phyloP scores from a whole-genome alignment of 495 filamentous ascomycete species.

The Tuber brumale region DNA sequence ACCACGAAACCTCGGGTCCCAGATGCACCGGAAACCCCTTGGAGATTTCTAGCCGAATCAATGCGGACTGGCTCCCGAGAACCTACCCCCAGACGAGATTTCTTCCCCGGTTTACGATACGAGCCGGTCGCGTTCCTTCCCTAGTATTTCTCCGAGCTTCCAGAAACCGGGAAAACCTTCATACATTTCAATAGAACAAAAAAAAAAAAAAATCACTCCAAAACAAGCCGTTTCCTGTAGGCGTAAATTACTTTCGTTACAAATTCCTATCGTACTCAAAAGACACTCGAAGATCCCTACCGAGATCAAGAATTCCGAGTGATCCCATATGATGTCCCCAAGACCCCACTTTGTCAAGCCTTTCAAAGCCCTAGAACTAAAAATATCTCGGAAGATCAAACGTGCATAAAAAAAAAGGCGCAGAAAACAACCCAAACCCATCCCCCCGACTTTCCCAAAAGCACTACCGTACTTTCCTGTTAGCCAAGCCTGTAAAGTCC shows the following conservation, averaged over 20 bases:
- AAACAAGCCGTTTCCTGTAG: background rate
- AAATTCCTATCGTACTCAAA: background rate
- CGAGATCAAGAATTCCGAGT: background rate
- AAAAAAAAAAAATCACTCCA: background rate
- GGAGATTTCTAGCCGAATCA: background rate
- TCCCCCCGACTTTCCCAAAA: background rate
- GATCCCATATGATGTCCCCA: background rate
- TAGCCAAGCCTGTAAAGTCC: background rate
- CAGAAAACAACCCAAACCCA: background rate
- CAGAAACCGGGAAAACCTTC: too few relatives aligned
- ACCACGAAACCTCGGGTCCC: background rate
- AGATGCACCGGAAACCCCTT: background rate
- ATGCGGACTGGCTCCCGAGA: background rate
- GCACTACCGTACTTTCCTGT: background rate
- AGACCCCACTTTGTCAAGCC: background rate
- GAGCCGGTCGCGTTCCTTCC: background rate
- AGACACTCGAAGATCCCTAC: background rate
- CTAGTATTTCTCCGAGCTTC: too few relatives aligned
- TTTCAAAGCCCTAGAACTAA: background rate
- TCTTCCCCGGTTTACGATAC: background rate
- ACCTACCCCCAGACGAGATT: background rate
- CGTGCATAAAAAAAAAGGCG: background rate
- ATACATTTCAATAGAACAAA: background rate
- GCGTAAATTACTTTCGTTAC: background rate
- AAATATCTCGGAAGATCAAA: background rate